Conservation (phyloP, 176 grass and related monocot genomes). For the Aegilops umbellulata region DNA sequence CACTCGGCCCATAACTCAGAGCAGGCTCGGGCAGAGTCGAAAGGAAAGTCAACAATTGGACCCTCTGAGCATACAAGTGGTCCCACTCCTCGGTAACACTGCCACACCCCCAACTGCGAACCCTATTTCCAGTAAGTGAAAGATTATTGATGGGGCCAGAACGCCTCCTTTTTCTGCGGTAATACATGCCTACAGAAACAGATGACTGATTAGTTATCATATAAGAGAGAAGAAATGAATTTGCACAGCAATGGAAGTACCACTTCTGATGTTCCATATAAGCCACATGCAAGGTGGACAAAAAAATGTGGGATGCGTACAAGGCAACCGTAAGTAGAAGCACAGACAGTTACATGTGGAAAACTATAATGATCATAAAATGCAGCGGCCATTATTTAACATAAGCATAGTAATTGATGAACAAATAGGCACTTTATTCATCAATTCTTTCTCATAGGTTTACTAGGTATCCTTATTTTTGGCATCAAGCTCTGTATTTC, state of each 20-base stretch:
- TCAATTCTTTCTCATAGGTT: too few relatives aligned
- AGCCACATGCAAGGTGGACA: neutral
- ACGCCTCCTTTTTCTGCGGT: constrained; percentile 28
- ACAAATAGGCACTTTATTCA: neutral
- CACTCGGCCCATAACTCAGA: constrained; percentile 9
- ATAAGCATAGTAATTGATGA: neutral
- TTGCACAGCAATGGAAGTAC: neutral
- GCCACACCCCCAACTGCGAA: constrained; percentile 43
- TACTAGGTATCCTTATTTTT: too few relatives aligned
- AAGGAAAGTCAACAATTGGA: constrained; percentile 59
- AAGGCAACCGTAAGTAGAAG: neutral
- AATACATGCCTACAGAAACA: constrained; percentile 33
- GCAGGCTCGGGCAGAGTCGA: constrained; percentile 24
- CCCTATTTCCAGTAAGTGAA: constrained; percentile 29
- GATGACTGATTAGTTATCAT: neutral
- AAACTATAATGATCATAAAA: neutral
- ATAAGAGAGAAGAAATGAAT: neutral
- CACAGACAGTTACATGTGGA: neutral
- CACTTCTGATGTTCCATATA: neutral
- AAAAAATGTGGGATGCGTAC: neutral
- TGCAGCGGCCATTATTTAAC: neutral
- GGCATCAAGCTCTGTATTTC: too few relatives aligned
- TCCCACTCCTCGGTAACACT: constrained; percentile 49
- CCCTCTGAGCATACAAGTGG: constrained; percentile 30
- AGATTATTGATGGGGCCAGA: constrained; percentile 15